Percentiles rank a stretch among this genome's conserved stretches.
These are phyloP conservation scores for Trichosanthes cucumerina DNA, from an alignment of 306 rosid genomes.

Conservation along the genomic window DNA sequence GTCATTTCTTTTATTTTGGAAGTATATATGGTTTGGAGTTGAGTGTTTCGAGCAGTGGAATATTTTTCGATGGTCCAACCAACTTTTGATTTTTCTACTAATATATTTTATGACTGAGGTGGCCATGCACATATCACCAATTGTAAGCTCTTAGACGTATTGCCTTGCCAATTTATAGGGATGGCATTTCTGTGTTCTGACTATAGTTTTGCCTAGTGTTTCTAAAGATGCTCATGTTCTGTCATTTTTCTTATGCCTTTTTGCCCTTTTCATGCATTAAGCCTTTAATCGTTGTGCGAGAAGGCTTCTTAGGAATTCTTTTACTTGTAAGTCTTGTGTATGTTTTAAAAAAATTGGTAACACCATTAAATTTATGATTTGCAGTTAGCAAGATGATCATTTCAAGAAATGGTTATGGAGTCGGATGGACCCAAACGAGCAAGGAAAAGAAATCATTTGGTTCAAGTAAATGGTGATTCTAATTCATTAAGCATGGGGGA, in stretches of 20 bases:
- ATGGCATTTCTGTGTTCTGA: not conserved
- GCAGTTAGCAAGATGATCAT: no score
- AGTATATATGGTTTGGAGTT: not conserved
- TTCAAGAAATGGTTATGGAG: no score
- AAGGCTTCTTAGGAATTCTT: not conserved
- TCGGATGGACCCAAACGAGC: no score
- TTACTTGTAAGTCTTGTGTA: not conserved
- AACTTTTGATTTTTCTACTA: constrained; percentile 1
- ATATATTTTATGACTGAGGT: not conserved
- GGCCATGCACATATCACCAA: not conserved
- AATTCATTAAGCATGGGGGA: no score
- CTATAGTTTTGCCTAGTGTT: not conserved
- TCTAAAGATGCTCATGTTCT: not conserved
- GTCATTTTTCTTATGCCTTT: not conserved
- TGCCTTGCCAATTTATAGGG: constrained; percentile 1
- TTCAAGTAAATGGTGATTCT: no score
- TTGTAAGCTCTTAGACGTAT: not conserved
- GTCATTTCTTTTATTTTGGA: constrained; percentile 10
- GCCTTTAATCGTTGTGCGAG: not conserved
- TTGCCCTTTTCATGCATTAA: not conserved
- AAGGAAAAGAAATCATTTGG: no score
- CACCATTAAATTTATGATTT: no score
- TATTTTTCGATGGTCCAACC: constrained; percentile 7
- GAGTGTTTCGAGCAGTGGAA: not conserved
- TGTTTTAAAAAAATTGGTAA: no score